Evolutionary conservation across 805 yeast genomes (phyloP).

Genomic region (Candida pseudofarinosa): DNA sequence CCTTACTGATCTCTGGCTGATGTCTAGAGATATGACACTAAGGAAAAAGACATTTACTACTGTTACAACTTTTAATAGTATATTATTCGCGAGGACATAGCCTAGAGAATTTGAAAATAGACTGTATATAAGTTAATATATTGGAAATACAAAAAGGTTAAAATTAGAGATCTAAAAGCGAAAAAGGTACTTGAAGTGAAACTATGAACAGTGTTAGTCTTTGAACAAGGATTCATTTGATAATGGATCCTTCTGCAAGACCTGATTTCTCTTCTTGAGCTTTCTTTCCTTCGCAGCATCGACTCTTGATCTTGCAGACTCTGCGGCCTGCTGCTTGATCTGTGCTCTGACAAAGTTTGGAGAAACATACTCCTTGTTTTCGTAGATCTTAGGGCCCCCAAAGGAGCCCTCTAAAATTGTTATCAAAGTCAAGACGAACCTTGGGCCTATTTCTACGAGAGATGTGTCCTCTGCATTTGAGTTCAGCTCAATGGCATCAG

Average conservation of each 20-base stretch:
- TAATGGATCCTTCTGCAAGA: conserved; percentile 76
- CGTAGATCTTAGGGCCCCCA: conserved; percentile 96
- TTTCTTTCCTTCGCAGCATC: conserved; percentile 77
- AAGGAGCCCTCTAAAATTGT: conserved; percentile 93
- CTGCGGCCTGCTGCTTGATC: conserved; percentile 72
- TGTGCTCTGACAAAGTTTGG: conserved; percentile 96
- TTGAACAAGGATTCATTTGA: conserved; percentile 73
- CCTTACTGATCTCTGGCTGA: background rate
- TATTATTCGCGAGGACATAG: background rate
- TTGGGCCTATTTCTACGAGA: conserved; percentile 92
- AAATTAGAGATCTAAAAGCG: background rate
- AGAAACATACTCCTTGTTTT: conserved; percentile 92
- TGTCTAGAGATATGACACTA: background rate
- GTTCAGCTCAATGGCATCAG: conserved; percentile 48
- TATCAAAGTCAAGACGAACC: conserved; percentile 89
- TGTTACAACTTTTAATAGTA: background rate
- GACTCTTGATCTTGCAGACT: conserved; percentile 69
- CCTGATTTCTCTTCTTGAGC: conserved; percentile 69
- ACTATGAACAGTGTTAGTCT: conserved; percentile 15
- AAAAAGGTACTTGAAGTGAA: background rate
- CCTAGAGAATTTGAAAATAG: background rate
- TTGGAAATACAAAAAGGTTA: background rate
- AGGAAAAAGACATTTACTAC: background rate
- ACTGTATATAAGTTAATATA: background rate
- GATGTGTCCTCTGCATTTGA: conserved; percentile 57